phyloP scores from a whole-genome alignment of 345 rosid genomes.

The Euphorbia pulcherrima region DNA sequence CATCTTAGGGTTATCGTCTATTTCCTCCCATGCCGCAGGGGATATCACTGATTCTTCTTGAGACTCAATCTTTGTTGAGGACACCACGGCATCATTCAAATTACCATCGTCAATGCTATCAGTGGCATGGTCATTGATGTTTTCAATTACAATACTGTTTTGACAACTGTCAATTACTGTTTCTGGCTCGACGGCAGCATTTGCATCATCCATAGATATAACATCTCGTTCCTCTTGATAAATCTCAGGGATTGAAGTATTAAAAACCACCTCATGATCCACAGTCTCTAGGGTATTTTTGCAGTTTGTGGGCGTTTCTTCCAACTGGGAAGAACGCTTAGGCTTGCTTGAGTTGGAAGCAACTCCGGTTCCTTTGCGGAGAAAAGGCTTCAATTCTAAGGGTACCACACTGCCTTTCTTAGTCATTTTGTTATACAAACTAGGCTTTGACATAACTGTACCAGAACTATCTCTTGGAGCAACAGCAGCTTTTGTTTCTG shows the following conservation, averaged over 20 bases:
- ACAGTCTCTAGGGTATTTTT: conserved; percentile 28
- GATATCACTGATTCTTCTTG: conserved; percentile 52
- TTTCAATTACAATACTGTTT: too few species aligned
- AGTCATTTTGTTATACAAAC: conserved; percentile 45
- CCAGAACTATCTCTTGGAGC: conserved; percentile 32
- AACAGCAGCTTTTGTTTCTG: conserved; percentile 30
- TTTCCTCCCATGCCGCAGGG: conserved; percentile 61
- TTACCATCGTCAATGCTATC: conserved; percentile 24
- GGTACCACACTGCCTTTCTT: conserved; percentile 62
- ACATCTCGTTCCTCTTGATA: conserved; percentile 26
- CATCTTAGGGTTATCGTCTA: conserved; percentile 42
- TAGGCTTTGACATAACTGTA: conserved; percentile 38
- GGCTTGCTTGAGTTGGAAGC: conserved; percentile 31
- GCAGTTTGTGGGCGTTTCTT: conserved; percentile 26
- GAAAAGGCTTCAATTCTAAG: conserved; percentile 47
- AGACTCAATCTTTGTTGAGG: conserved; percentile 15
- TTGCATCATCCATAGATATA: conserved; percentile 21
- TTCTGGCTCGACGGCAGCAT: conserved; percentile 26
- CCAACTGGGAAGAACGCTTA: conserved; percentile 24
- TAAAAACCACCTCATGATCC: conserved; percentile 26
- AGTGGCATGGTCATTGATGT: conserved; percentile 21
- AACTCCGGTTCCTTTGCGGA: conserved; percentile 45
- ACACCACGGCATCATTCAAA: conserved; percentile 21
- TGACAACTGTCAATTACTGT: conserved; percentile 20
- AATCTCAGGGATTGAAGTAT: conserved; percentile 24